Evolutionary conservation across 768 basidiomycete genomes (phyloP).

Genomic region (Mycena leptocephala): DNA sequence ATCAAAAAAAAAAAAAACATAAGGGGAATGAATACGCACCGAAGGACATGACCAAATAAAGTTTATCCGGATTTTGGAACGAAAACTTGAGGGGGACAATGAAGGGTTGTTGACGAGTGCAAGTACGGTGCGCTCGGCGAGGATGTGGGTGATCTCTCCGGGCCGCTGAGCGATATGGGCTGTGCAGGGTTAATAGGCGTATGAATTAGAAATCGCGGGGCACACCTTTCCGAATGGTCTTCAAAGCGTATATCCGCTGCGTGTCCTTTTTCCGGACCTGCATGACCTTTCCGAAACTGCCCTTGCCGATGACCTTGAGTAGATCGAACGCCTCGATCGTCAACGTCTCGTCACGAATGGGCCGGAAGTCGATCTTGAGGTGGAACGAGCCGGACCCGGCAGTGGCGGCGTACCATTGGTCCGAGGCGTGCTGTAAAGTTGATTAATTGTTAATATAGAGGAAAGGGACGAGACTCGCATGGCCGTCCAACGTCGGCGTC

Average conservation of each 20-base stretch:
- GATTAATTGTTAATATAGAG: not conserved
- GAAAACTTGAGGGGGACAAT: constrained; percentile 99
- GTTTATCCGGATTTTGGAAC: constrained; percentile 97
- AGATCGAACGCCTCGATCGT: constrained; percentile 98
- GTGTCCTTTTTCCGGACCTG: constrained; percentile 99
- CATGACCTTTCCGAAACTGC: constrained; percentile 99
- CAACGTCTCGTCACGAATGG: constrained; percentile 84
- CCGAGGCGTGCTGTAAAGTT: constrained; percentile 77
- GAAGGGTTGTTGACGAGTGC: constrained; percentile 98
- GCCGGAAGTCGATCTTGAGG: constrained; percentile 95
- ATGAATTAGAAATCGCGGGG: not conserved
- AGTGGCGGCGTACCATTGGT: constrained; percentile 92
- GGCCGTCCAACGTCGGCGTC: constrained; percentile 85
- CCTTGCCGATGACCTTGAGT: constrained; percentile 98
- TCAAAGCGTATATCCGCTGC: constrained; percentile 96
- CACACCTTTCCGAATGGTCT: constrained; percentile 90
- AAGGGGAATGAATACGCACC: constrained; percentile 62
- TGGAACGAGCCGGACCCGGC: constrained; percentile 94
- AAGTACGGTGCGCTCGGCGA: constrained; percentile 96
- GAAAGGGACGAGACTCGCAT: constrained; percentile 60
- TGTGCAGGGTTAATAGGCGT: not conserved
- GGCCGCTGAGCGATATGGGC: constrained; percentile 97
- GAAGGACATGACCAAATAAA: constrained; percentile 98
- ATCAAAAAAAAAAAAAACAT: not conserved
- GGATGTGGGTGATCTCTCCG: constrained; percentile 98